phyloP scores from a whole-genome alignment of 805 yeast species.

The Zygoascus tannicola region DNA sequence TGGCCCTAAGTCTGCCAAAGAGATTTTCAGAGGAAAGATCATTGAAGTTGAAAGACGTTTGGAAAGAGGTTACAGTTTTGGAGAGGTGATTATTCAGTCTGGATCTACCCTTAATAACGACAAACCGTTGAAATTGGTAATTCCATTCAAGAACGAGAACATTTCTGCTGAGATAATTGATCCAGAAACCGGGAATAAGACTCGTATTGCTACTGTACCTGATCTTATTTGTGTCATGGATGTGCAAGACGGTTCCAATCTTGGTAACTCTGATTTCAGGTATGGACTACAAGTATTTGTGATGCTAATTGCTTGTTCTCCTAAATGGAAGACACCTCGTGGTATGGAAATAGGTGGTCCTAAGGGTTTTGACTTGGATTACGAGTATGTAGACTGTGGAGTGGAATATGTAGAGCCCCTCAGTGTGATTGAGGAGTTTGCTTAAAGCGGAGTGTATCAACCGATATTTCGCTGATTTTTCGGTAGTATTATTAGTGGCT shows the following conservation, averaged over 20 bases:
- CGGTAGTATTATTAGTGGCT: too few relatives aligned
- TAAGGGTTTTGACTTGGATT: slow-evolving; percentile 26
- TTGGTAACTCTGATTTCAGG: slow-evolving; percentile 41
- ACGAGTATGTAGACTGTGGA: slow-evolving; percentile 30
- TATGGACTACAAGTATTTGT: slow-evolving; percentile 39
- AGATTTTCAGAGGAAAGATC: slow-evolving; percentile 36
- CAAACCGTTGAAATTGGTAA: slow-evolving; percentile 10
- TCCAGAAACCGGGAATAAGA: slow-evolving; percentile 15
- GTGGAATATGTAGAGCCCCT: slow-evolving; percentile 30
- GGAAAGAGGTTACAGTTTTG: slow-evolving; percentile 38
- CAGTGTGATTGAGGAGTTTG: slow-evolving; percentile 34
- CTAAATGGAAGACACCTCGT: slow-evolving; percentile 30
- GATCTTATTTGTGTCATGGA: slow-evolving; percentile 38
- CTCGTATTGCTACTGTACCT: slow-evolving; percentile 36
- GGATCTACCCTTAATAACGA: slow-evolving; percentile 2
- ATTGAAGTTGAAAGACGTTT: slow-evolving; percentile 35
- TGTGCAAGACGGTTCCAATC: slow-evolving; percentile 37
- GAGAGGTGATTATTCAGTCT: slow-evolving; percentile 36
- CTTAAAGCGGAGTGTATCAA: too few relatives aligned
- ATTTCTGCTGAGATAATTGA: slow-evolving; percentile 26
- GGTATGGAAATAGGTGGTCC: slow-evolving; percentile 39
- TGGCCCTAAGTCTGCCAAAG: slow-evolving; percentile 27
- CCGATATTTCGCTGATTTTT: too few relatives aligned
- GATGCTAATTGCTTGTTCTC: slow-evolving; percentile 32
- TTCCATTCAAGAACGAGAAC: slow-evolving; percentile 44